Base-by-base conservation (phyloP, 2,329 filamentous ascomycete species). In the Hymenoscyphus repandus region DNA sequence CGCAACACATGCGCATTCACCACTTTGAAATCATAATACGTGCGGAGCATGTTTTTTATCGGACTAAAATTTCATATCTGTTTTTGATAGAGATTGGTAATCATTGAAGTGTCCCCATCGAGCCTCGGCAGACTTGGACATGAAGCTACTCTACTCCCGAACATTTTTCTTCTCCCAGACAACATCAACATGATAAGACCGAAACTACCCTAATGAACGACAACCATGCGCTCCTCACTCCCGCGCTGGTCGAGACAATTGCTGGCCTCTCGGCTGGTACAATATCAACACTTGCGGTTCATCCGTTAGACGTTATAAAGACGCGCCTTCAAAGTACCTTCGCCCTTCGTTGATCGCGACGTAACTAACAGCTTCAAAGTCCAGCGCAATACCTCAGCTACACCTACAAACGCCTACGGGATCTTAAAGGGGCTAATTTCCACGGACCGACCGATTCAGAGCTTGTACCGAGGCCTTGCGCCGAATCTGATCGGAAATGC, bases 271-370 rank as follows among this genome's bases (percentile, higher is more conserved):
- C 86, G 58, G 93, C 93, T 53, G 93, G 93, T 55, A 79, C 90
- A 50, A 79, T 90, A 61, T 87, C 91, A 47, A 97, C 93, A 20
- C 77, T 97, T 44, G 85, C 83, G 50, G 86, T 93, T 47, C 92
- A 97, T 67, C 93, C 93, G 31, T 82, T 99, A 53, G 93, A 99
- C 72, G 84, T 99, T 57, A 84, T 97, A 67, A 99, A 99, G 77
- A 97, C 92, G 54, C 86, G 93, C 57, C 83, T 99, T 66, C 93
- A 99, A 73, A 84, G 88, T 90, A 73, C 52, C 43, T 45, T 66
- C 36, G 18, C 41, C 42, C 22, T 33, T 27, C 32, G 50, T 50
- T 32, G 18, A 27, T 30, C 30, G 9, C 13, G 11, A n/a, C 32
- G n/a, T 30, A 42, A 45, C 53, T 57, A 53, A 58, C 45, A 15